phyloP scores from a whole-genome alignment of 768 basidiomycete species.

The Scleroderma bovista region DNA sequence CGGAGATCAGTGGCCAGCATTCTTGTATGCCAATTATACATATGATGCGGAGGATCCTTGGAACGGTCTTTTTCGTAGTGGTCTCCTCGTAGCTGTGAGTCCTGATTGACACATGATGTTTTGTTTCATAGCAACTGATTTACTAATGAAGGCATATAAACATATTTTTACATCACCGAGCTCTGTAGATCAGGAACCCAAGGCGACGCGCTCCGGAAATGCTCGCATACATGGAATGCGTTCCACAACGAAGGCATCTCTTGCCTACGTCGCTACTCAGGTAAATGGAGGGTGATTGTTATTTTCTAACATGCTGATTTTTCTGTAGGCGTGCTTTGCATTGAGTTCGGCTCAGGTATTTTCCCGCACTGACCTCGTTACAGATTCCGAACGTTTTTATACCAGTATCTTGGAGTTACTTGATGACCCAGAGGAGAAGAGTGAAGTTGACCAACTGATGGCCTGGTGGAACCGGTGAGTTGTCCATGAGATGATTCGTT shows the following conservation, averaged over 20 bases:
- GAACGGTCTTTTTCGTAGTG: conserved; percentile 15
- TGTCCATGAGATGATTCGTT: not conserved
- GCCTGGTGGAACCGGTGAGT: conserved; percentile 17
- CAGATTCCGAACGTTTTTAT: conserved; percentile 22
- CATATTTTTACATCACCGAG: conserved; percentile 29
- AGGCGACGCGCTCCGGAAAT: conserved; percentile 22
- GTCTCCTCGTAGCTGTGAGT: conserved; percentile 1
- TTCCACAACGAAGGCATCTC: conserved; percentile 9
- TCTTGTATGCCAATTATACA: conserved; percentile 13
- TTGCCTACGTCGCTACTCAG: conserved; percentile 19
- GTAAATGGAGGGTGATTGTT: not conserved
- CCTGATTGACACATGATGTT: too few relatives aligned
- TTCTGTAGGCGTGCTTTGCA: conserved; percentile 12
- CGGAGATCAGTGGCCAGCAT: conserved; percentile 22
- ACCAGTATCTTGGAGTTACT: conserved; percentile 14
- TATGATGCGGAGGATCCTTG: conserved; percentile 23
- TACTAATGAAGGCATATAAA: conserved; percentile 17
- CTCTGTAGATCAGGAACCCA: conserved; percentile 22
- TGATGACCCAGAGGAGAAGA: conserved; percentile 15
- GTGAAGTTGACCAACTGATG: conserved; percentile 13
- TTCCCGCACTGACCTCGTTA: conserved; percentile 13
- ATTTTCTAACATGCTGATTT: not conserved
- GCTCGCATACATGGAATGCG: conserved; percentile 14
- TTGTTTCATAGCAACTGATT: too few relatives aligned
- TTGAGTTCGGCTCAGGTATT: conserved; percentile 12